Evolutionary conservation across 2,329 filamentous ascomycete genomes (phyloP), one percentile per base, ranked within the genome.

Genomic region (Trichoderma hamatum): DNA sequence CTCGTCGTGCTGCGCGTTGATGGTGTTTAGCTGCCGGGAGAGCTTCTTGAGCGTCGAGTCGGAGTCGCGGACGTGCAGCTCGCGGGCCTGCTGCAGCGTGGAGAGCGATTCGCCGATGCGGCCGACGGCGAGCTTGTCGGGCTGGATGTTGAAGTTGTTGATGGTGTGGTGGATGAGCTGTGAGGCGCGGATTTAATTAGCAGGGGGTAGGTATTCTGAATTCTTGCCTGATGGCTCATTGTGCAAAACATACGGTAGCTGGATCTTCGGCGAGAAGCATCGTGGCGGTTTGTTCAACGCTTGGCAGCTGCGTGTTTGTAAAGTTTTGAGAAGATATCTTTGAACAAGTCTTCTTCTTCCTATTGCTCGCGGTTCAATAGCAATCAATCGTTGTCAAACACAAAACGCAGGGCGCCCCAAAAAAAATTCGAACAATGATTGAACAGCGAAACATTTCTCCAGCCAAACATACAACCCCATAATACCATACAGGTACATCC

Each of bases 241-340:
- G 9, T 0, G 10, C 10, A 19, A 43, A 13, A 65, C 88, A 71
- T 88, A 96, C 93, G 55, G 90, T 91, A 55, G 92, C 92, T 73
- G 94, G 95, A 79, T 96, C 92, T 83, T 97, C 94, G 82, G 97
- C 93, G 82, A 98, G 92, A 79, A 97, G 86, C 92, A 98, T 97
- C 72, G 82, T 93, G 68, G 24, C 49, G 51, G 28, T 14, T 14
- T 30, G n/a, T 56, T 64, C 2, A 39, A n/a, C n/a, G 16, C 43
- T 64, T 3, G 24, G 24, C 26, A 11, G 16, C 1, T 14, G 26
- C 13, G 24, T 30, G 14, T 28, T 19, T 52, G 3, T 19, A 6
- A n/a, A 43, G 19, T 19, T n/a, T 39, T 3, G 5, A 16, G 11
- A 2, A 21, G 21, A 59, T 39, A 5, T 2, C 2, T 26, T 16